Conservation (phyloP, 2,329 filamentous ascomycete genomes). For the Rutstroemia sp. region DNA sequence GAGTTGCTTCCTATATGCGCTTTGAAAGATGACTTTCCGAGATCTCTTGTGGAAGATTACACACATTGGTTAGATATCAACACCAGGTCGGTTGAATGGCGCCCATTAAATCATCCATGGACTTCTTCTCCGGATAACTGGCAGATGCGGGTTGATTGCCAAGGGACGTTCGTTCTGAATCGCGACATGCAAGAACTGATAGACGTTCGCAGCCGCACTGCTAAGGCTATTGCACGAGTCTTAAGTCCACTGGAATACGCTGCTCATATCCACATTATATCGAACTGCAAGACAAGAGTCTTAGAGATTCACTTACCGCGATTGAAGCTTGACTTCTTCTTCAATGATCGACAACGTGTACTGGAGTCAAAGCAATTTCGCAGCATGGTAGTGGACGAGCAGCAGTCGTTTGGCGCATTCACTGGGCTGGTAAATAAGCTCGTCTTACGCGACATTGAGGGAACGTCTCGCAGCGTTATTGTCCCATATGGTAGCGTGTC, state of each 20-base stretch:
- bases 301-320: no score
- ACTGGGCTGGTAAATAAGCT: conserved; percentile 44
- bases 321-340: no score
- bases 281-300: no score
- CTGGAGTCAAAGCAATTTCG: conserved; percentile 43
- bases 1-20: conserved; percentile 3
- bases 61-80: conserved; percentile 3
- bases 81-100: background rate
- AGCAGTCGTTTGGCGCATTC: conserved; percentile 41
- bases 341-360: background rate
- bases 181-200: no score
- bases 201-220: no score
- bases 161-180: no score
- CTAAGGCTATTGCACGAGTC: no score
- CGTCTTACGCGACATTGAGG: conserved; percentile 32
- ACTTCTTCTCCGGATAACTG: background rate
- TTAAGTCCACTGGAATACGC: no score
- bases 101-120: background rate
- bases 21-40: conserved; percentile 6
- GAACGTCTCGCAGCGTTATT: conserved; percentile 35
- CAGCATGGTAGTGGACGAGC: conserved; percentile 40
- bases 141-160: conserved; percentile 24
- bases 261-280: no score
- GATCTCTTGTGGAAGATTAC: conserved; percentile 6
- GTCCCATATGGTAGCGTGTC: conserved; percentile 5